These are phyloP conservation scores for Colletotrichum sp. DNA, from an alignment of 2,329 filamentous ascomycete genomes.

Conservation along the genomic window DNA sequence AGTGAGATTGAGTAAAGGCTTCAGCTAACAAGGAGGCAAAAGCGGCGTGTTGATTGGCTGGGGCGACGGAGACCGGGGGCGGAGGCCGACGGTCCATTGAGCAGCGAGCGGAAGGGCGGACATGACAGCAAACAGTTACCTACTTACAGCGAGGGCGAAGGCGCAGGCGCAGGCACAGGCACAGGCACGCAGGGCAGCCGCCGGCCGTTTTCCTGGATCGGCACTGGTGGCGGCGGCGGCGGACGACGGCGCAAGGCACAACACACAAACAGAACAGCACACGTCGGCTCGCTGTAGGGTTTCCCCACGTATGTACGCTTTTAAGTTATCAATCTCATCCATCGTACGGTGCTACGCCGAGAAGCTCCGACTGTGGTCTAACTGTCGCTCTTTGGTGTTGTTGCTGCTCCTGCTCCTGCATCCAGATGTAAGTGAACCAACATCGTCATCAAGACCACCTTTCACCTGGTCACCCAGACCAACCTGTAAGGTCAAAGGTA, in stretches of 20 bases:
- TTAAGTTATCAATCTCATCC: slow-evolving; percentile 2
- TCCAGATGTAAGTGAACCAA: not conserved
- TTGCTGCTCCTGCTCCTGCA: not conserved
- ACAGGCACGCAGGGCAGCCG: not conserved
- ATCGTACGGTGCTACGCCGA: slow-evolving; percentile 1
- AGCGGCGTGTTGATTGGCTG: not conserved
- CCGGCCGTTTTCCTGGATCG: slow-evolving; percentile 3
- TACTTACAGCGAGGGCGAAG: not conserved
- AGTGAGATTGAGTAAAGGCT: slow-evolving; percentile 14
- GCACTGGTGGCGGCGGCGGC: slow-evolving; percentile 1
- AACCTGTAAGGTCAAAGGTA: not conserved
- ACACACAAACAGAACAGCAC: not conserved
- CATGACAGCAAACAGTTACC: not conserved
- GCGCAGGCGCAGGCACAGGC: not conserved
- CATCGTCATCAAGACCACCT: not conserved
- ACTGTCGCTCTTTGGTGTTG: not conserved
- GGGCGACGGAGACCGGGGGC: not conserved
- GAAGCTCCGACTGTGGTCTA: not conserved
- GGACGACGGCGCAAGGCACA: not conserved
- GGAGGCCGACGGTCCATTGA: not conserved
- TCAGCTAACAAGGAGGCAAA: not conserved
- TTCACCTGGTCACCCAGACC: not conserved
- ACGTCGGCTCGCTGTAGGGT: not conserved
- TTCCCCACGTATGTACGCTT: not conserved
- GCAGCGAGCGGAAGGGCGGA: not conserved